Evolutionary conservation across 371 early-diverging fungal species (phyloP).

Genomic region (Rhizopus sp.): DNA sequence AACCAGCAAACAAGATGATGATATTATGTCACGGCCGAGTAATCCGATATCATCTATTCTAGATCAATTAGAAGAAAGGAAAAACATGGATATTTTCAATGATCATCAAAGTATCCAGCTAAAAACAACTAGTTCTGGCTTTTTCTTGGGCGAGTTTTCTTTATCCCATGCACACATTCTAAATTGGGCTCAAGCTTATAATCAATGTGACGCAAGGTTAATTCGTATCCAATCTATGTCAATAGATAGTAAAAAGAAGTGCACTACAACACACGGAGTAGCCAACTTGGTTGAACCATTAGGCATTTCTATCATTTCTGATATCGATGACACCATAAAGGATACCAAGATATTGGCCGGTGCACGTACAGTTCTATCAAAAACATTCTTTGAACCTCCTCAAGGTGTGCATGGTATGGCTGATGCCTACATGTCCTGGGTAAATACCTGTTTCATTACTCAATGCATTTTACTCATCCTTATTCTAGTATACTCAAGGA

Average conservation of each 20-base stretch:
- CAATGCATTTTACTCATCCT: neutral
- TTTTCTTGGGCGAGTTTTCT: slow-evolving; percentile 29
- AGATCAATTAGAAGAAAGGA: slow-evolving; percentile 1
- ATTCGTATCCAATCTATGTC: slow-evolving; percentile 25
- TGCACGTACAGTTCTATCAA: slow-evolving; percentile 62
- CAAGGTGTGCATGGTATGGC: slow-evolving; percentile 73
- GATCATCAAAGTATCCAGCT: neutral
- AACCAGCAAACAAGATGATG: neutral
- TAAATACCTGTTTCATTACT: slow-evolving; percentile 17
- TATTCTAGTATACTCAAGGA: slow-evolving; percentile 55
- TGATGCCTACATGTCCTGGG: slow-evolving; percentile 65
- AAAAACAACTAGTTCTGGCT: slow-evolving; percentile 24
- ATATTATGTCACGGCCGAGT: slow-evolving; percentile 8
- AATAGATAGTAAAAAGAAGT: slow-evolving; percentile 12
- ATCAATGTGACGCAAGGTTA: slow-evolving; percentile 32
- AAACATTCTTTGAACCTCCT: slow-evolving; percentile 70
- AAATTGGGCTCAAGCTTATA: slow-evolving; percentile 27
- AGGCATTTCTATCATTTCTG: slow-evolving; percentile 82
- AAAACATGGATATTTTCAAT: neutral
- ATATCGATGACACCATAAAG: slow-evolving; percentile 92
- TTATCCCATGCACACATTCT: slow-evolving; percentile 27
- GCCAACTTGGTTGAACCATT: slow-evolving; percentile 56
- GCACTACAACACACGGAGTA: slow-evolving; percentile 32
- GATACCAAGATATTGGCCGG: slow-evolving; percentile 75
- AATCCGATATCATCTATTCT: slow-evolving; percentile 20